Percentiles rank a stretch among this genome's conserved stretches.
phyloP scores from a whole-genome alignment of 306 rosid species.

The Delonix regia region DNA sequence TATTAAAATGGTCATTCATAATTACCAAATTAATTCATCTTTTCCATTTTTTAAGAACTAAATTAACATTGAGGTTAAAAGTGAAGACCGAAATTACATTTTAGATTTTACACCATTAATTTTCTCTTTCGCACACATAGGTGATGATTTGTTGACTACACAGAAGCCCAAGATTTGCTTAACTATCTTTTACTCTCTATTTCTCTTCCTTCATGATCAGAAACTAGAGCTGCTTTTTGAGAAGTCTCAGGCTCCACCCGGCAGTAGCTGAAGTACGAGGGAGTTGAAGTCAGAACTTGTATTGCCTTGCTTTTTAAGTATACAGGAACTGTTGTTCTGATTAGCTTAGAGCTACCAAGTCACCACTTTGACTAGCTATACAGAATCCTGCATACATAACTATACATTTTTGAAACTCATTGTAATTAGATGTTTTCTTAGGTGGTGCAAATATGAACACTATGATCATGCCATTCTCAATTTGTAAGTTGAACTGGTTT shows the following conservation, averaged over 20 bases:
- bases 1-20: too few species aligned
- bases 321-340: slow-evolving; percentile 24
- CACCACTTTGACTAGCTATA: slow-evolving; percentile 24
- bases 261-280: slow-evolving; percentile 35
- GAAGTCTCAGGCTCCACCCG: slow-evolving; percentile 49
- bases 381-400: slow-evolving; percentile 8
- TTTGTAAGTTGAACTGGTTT: background rate
- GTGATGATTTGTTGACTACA: background rate
- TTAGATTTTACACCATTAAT: too few species aligned
- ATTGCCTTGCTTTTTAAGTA: too few species aligned
- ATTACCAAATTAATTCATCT: too few species aligned
- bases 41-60: too few species aligned
- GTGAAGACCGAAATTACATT: too few species aligned
- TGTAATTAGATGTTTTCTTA: too few species aligned
- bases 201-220: slow-evolving; percentile 42
- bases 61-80: too few species aligned
- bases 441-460: too few species aligned
- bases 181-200: background rate
- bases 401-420: too few species aligned
- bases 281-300: background rate
- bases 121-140: background rate
- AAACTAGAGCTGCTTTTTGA: slow-evolving; percentile 66
- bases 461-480: background rate
- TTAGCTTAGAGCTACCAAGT: slow-evolving; percentile 2
- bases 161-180: slow-evolving; percentile 28